These are phyloP conservation scores for Neolentinus lepideus DNA, from an alignment of 1,284 basidiomycete genomes.

Conservation along the genomic window DNA sequence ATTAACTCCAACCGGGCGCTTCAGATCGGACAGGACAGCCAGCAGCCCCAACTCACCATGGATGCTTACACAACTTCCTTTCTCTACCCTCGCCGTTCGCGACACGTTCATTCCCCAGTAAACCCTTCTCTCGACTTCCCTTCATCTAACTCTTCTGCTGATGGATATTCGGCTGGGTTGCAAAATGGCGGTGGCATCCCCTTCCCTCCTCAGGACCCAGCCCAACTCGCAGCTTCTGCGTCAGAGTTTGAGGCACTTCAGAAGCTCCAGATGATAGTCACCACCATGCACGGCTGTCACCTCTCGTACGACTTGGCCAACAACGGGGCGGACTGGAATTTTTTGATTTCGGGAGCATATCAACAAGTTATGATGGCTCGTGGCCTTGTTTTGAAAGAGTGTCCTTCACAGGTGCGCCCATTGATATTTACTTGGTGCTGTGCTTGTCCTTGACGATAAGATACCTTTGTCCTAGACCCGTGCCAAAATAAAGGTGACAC, in stretches of 20 bases:
- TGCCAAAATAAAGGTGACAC: constrained; percentile 81
- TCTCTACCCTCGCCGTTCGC: constrained; percentile 75
- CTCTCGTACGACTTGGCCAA: constrained; percentile 74
- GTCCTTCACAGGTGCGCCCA: constrained; percentile 68
- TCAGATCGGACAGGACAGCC: constrained; percentile 2
- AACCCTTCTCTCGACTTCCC: constrained; percentile 55
- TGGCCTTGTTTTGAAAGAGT: constrained; percentile 84
- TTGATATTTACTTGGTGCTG: constrained; percentile 2
- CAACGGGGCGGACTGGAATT: constrained; percentile 75
- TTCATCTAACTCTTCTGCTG: constrained; percentile 18
- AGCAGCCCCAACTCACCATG: constrained; percentile 40
- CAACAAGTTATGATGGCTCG: constrained; percentile 90
- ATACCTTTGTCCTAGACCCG: constrained; percentile 49
- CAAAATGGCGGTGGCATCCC: neutral
- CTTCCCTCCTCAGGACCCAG: constrained; percentile 17
- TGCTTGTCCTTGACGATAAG: constrained; percentile 4
- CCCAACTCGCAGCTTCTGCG: constrained; percentile 26
- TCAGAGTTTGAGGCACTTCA: constrained; percentile 71
- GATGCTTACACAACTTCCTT: constrained; percentile 92
- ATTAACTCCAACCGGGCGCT: constrained; percentile 19
- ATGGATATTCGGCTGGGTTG: neutral
- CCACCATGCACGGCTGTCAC: constrained; percentile 75
- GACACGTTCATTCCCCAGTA: constrained; percentile 54
- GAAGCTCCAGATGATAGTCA: constrained; percentile 74
- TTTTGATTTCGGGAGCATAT: constrained; percentile 86